Conservation (phyloP, 2,329 filamentous ascomycete species). For the Blastomyces emzantsi region DNA sequence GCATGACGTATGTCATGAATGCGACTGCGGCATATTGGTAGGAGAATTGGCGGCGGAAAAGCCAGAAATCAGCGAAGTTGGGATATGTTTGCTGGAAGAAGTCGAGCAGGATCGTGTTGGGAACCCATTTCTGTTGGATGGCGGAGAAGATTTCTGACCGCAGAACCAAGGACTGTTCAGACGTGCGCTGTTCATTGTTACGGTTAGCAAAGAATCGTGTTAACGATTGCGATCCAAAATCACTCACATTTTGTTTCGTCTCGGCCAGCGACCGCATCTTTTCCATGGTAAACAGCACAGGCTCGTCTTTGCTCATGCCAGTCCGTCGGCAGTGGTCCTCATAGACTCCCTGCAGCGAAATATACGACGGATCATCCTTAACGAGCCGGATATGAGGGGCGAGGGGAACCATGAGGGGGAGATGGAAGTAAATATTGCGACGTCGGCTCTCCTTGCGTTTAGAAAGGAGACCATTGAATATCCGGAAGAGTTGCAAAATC, state of each 20-base stretch:
- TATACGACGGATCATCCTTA: slow-evolving; percentile 89
- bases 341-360: slow-evolving; percentile 88
- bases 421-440: slow-evolving; percentile 88
- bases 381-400: slow-evolving; percentile 92
- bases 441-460: slow-evolving; percentile 94
- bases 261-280: slow-evolving; percentile 73
- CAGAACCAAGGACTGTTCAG: slow-evolving; percentile 60
- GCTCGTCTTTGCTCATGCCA: slow-evolving; percentile 87
- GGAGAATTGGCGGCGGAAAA: slow-evolving; percentile 94
- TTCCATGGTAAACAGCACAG: slow-evolving; percentile 89
- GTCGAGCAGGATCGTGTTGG: slow-evolving; percentile 68
- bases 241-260: slow-evolving; percentile 48
- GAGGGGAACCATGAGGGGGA: slow-evolving; percentile 90
- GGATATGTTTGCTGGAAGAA: slow-evolving; percentile 87
- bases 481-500: slow-evolving; percentile 91
- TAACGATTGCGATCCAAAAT: neutral
- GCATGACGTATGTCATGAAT: slow-evolving; percentile 98
- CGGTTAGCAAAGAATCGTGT: slow-evolving; percentile 21
- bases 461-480: slow-evolving; percentile 84
- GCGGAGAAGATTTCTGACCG: slow-evolving; percentile 87
- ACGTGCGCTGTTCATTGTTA: slow-evolving; percentile 29
- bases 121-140: slow-evolving; percentile 90
- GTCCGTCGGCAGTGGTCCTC: slow-evolving; percentile 90
- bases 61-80: slow-evolving; percentile 89
- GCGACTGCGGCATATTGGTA: slow-evolving; percentile 92